These are phyloP conservation scores for Botryotinia calthae DNA, from an alignment of 2,329 filamentous ascomycete genomes.

Conservation along the genomic window DNA sequence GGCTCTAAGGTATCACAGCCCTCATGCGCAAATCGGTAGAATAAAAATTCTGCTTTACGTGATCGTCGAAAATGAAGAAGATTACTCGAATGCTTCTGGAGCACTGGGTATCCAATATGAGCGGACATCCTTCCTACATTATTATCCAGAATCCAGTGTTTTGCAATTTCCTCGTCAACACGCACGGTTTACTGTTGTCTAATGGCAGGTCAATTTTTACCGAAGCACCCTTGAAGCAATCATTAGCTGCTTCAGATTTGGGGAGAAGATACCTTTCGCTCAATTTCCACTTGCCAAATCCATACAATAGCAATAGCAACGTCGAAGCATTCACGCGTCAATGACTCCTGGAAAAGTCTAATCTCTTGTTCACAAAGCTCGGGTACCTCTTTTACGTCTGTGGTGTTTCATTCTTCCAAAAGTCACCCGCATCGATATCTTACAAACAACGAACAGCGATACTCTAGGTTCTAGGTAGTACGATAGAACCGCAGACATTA, in stretches of 20 bases:
- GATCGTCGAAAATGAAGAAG: not conserved
- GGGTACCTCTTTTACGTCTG: not conserved
- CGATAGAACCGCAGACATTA: not conserved
- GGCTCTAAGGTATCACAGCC: not conserved
- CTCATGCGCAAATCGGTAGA: not conserved
- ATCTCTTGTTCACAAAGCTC: not conserved
- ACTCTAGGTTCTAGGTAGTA: not conserved
- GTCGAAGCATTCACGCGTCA: not conserved
- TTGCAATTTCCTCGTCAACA: not conserved
- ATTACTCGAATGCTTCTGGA: not conserved
- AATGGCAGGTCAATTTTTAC: not conserved
- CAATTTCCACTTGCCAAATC: not conserved
- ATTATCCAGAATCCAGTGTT: not conserved
- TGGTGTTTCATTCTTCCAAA: not conserved
- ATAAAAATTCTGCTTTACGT: not conserved
- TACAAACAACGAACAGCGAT: not conserved
- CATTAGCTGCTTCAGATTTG: constrained; percentile 10
- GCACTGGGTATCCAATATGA: not conserved
- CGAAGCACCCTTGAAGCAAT: not conserved
- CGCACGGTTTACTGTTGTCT: not conserved
- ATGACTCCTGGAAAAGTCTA: not conserved
- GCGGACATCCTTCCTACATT: not conserved
- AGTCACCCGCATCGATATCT: not conserved
- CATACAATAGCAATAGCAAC: not conserved
- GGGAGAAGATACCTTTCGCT: not conserved